Conservation (phyloP, 2,329 filamentous ascomycete genomes). For the Ceratocystis smalleyi region DNA sequence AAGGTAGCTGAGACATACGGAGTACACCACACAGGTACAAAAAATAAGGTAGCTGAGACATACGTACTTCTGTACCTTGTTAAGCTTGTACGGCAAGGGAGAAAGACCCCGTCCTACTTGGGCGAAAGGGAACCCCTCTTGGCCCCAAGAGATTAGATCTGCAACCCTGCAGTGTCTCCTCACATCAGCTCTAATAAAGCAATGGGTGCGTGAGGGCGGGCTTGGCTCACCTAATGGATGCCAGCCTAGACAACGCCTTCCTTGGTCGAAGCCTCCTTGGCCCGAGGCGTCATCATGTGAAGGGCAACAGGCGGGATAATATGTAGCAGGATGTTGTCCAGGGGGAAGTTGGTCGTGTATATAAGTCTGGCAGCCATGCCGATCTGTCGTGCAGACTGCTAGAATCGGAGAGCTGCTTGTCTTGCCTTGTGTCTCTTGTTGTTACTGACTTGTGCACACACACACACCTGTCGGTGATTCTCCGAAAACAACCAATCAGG, state of each 20-base stretch:
- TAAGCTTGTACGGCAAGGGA: background rate
- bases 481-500: background rate
- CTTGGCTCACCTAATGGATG: background rate
- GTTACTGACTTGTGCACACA: background rate
- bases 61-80: background rate
- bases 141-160: background rate
- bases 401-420: background rate
- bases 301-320: background rate
- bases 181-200: background rate
- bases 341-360: background rate
- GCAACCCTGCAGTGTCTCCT: background rate
- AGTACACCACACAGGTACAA: background rate
- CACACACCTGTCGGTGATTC: background rate
- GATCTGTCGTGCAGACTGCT: background rate
- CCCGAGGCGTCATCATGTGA: background rate
- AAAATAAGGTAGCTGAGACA: background rate
- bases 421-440: background rate
- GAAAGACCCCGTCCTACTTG: background rate
- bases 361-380: background rate
- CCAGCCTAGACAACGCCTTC: background rate
- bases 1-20: background rate
- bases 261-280: background rate
- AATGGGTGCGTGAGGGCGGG: background rate
- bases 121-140: background rate
- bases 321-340: background rate